Base-by-base conservation (phyloP, 441 rosid species). In the Populus trichocarpa region DNA sequence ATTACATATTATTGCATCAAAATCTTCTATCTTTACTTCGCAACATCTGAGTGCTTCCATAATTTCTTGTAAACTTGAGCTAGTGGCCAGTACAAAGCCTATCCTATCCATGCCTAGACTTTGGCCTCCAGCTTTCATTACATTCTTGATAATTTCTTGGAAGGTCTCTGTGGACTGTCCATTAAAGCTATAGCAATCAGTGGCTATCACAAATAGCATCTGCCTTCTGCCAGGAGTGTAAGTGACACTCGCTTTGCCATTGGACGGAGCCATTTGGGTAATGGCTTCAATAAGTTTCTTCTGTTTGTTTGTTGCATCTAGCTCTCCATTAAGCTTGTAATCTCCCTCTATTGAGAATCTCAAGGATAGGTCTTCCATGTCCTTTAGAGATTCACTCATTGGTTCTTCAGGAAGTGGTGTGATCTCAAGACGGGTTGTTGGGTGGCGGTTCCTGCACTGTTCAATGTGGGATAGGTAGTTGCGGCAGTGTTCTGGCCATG, bases 381-480 rank as follows among this genome's bases (percentile, higher is more conserved):
- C 98, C 75, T 82, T 89, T 46, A 94, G 82, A 67, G 98, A 94
- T 81, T 94, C 96, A 71, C 97, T 92, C 95, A 89, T 86, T 32
- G 93, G 95, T 81, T 94, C 98, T 86, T 92, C 92, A 61, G 91
- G 96, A 82, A 82, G 80, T 78, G 87, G 86, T 86, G 87, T 83
- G 77, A 91, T 91, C 81, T 89, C 87, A 50, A 91, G 90, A 76
- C 83, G 91, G 53, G 84, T 81, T 25, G 90, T 91, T 59, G 94
- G 94, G 83, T 94, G 92, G 83, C 92, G 93, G 80, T 84, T 91
- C 81, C 94, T 88, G 84, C 92, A 91, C 86, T 89, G 90, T 81
- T 91, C 96, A 23, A 94, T 87, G 57, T 88, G 96, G 82, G 93
- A 89, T 32, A 94, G 96, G 81, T 94, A 90, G 85, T 90, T 91